Evolutionary conservation across 768 basidiomycete genomes (phyloP).

Genomic region (Boletus sensibilis): DNA sequence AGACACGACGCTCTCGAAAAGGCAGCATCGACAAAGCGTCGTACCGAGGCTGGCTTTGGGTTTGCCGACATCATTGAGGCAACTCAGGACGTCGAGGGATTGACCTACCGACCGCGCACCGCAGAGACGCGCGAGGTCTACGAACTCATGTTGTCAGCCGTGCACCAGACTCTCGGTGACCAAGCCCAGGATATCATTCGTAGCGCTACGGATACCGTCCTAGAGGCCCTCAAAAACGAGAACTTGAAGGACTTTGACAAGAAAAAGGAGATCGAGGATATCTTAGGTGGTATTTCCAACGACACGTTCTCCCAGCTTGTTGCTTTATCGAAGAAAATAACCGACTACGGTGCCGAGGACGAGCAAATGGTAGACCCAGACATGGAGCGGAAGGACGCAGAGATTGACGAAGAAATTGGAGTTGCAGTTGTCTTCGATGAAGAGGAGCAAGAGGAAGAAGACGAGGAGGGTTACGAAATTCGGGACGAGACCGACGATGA

Average conservation of each 20-base stretch:
- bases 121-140: constrained; percentile 94
- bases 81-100: constrained; percentile 88
- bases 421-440: constrained; percentile 98
- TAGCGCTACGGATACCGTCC: constrained; percentile 88
- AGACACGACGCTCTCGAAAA: constrained; percentile 58
- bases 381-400: constrained; percentile 76
- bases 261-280: constrained; percentile 87
- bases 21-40: constrained; percentile 53
- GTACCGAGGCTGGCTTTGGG: constrained; percentile 65
- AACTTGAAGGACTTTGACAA: constrained; percentile 94
- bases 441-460: constrained; percentile 93
- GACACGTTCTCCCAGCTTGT: constrained; percentile 84
- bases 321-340: constrained; percentile 88
- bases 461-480: constrained; percentile 86
- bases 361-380: constrained; percentile 77
- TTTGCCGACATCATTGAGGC: constrained; percentile 93
- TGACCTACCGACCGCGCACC: constrained; percentile 90
- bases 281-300: constrained; percentile 60
- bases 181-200: constrained; percentile 96
- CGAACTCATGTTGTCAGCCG: constrained; percentile 81
- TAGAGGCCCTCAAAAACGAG: constrained; percentile 88
- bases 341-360: constrained; percentile 91
- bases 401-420: constrained; percentile 95
- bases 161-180: constrained; percentile 85
- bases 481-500: constrained; percentile 79